These are phyloP conservation scores for Myriosclerotinia curreyana DNA, from an alignment of 2,329 filamentous ascomycete genomes.

Conservation along the genomic window DNA sequence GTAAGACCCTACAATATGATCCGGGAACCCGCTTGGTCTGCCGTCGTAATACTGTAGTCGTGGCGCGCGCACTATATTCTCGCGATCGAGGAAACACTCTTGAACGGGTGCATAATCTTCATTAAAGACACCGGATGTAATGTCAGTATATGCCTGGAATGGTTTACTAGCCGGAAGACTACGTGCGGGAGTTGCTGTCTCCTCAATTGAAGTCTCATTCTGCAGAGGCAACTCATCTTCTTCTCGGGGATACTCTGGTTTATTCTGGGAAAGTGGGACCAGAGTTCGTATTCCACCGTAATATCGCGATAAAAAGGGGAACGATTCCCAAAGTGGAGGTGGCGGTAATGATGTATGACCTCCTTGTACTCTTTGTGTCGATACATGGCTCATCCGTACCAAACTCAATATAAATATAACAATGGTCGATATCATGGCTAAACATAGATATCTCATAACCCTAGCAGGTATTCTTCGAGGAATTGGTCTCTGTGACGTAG, in stretches of 20 bases:
- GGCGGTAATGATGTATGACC: slow-evolving; percentile 58
- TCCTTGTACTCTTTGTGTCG: slow-evolving; percentile 59
- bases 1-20: slow-evolving; percentile 83
- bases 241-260: slow-evolving; percentile 74
- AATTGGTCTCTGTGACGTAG: slow-evolving; percentile 23
- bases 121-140: slow-evolving; percentile 49
- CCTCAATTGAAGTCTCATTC: slow-evolving; percentile 38
- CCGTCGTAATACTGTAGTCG: slow-evolving; percentile 71
- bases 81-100: slow-evolving; percentile 75
- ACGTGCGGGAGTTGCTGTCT: slow-evolving; percentile 40
- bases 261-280: slow-evolving; percentile 61
- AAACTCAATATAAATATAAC: slow-evolving; percentile 75
- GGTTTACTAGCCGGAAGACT: slow-evolving; percentile 48
- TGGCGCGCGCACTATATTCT: slow-evolving; percentile 64
- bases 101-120: slow-evolving; percentile 52
- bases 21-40: slow-evolving; percentile 78
- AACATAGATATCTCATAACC: slow-evolving; percentile 74
- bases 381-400: slow-evolving; percentile 68
- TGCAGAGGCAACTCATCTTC: slow-evolving; percentile 55
- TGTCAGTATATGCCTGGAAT: slow-evolving; percentile 62
- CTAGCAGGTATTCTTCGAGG: slow-evolving; percentile 57
- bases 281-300: slow-evolving; percentile 82
- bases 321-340: slow-evolving; percentile 75
- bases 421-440: slow-evolving; percentile 65
- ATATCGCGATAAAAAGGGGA: slow-evolving; percentile 81